Conservation (phyloP, 139 green algal genomes). For the Micromonas pusilla region DNA sequence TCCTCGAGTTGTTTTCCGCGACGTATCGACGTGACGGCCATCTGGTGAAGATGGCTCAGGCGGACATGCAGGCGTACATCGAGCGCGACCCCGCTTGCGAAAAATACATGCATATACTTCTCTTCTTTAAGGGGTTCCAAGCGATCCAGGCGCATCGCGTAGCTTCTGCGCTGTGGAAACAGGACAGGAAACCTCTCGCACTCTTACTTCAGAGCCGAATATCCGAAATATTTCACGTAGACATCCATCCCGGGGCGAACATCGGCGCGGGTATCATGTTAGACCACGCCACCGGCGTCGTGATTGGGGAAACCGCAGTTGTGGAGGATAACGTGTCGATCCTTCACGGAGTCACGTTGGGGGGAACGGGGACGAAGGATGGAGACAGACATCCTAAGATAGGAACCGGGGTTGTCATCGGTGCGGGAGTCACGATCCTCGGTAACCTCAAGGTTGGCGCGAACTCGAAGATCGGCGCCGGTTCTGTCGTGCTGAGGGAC, state of each 20-base stretch:
- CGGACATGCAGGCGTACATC: conserved; percentile 42
- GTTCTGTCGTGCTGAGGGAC: conserved; percentile 75
- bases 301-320: conserved; percentile 80
- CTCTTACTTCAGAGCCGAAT: conserved; percentile 38
- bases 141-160: conserved; percentile 44
- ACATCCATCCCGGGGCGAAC: conserved; percentile 41
- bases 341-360: conserved; percentile 79
- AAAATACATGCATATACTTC: conserved; percentile 38
- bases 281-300: conserved; percentile 62
- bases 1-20: conserved; percentile 71
- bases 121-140: conserved; percentile 55
- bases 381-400: conserved; percentile 94
- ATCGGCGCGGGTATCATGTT: conserved; percentile 38
- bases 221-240: conserved; percentile 37
- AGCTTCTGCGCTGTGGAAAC: conserved; percentile 41
- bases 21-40: neutral
- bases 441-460: conserved; percentile 83
- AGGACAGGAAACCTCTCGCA: conserved; percentile 29
- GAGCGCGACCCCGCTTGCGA: conserved; percentile 48
- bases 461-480: conserved; percentile 53
- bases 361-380: conserved; percentile 86
- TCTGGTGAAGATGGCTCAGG: neutral
- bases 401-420: conserved; percentile 78
- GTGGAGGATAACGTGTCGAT: conserved; percentile 80
- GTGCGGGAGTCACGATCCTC: conserved; percentile 71